Conservation (phyloP, 805 yeast genomes). For the Tetrapisispora arboricola region DNA sequence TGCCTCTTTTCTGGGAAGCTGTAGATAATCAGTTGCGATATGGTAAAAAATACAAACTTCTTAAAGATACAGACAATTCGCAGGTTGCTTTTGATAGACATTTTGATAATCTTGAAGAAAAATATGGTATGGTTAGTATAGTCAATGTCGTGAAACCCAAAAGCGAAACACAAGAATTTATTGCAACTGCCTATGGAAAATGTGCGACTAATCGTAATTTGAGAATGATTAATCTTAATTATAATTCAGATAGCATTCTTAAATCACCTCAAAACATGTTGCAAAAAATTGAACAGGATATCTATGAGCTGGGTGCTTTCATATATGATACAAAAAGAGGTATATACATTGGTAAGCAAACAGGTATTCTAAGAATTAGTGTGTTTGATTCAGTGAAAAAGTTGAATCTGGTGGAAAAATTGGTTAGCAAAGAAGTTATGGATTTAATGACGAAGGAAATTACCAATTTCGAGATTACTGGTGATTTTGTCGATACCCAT, state of each 20-base stretch:
- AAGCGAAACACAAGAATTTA: conserved; percentile 53
- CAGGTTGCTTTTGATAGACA: conserved; percentile 82
- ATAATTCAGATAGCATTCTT: conserved; percentile 29
- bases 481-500: conserved; percentile 54
- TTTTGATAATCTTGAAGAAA: conserved; percentile 55
- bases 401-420: conserved; percentile 63
- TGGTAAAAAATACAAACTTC: conserved; percentile 69
- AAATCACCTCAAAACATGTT: conserved; percentile 33
- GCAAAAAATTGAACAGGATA: conserved; percentile 49
- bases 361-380: conserved; percentile 83
- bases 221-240: conserved; percentile 31
- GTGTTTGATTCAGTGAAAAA: conserved; percentile 86
- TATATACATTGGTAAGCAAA: conserved; percentile 65
- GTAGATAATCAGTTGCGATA: conserved; percentile 56
- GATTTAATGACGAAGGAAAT: conserved; percentile 34
- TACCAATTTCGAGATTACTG: conserved; percentile 28
- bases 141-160: conserved; percentile 64
- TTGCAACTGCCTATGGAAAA: conserved; percentile 50
- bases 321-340: conserved; percentile 53
- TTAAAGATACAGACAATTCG: conserved; percentile 71
- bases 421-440: conserved; percentile 62
- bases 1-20: conserved; percentile 93
- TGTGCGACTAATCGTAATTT: conserved; percentile 34
- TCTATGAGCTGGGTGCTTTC: conserved; percentile 77
- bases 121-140: conserved; percentile 78